Conservation (phyloP, 129 eudicot genomes). For the Sambucus nigra region DNA sequence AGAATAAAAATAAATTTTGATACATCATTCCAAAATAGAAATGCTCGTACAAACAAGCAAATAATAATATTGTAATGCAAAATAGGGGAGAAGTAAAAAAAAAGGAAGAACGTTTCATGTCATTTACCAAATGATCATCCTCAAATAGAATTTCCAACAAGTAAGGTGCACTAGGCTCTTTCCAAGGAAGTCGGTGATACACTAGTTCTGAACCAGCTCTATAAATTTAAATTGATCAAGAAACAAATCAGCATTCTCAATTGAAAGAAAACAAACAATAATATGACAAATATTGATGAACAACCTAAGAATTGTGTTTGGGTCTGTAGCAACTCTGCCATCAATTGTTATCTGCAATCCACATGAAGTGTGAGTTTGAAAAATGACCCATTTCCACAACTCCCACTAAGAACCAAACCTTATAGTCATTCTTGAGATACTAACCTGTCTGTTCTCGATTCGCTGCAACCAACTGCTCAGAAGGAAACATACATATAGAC, state of each 20-base stretch:
- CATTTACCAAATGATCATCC: conserved; percentile 76
- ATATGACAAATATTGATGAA: too few species aligned
- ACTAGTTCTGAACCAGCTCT: conserved; percentile 52
- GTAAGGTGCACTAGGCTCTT: conserved; percentile 77
- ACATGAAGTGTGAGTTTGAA: conserved; percentile 6
- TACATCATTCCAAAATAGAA: too few species aligned
- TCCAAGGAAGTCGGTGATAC: conserved; percentile 85
- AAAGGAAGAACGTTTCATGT: conserved; percentile 2
- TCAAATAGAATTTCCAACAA: conserved; percentile 64
- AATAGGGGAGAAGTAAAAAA: conserved; percentile 2
- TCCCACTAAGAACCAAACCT: conserved; percentile 4
- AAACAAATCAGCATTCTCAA: conserved; percentile 20
- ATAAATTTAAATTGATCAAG: conserved; percentile 8
- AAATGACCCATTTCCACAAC: conserved; percentile 8
- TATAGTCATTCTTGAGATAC: conserved; percentile 9
- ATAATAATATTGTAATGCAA: neutral
- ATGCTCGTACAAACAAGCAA: neutral
- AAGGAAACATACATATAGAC: conserved; percentile 4
- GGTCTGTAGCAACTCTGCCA: conserved; percentile 45
- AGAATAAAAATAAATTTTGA: too few species aligned
- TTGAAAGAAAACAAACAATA: too few species aligned
- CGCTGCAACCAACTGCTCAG: conserved; percentile 89
- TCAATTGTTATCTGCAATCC: conserved; percentile 53
- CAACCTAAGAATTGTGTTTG: conserved; percentile 46
- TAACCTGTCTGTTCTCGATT: conserved; percentile 67